Evolutionary conservation across 192 early-diverging fungal species (phyloP).

Genomic region (Podila epigama): DNA sequence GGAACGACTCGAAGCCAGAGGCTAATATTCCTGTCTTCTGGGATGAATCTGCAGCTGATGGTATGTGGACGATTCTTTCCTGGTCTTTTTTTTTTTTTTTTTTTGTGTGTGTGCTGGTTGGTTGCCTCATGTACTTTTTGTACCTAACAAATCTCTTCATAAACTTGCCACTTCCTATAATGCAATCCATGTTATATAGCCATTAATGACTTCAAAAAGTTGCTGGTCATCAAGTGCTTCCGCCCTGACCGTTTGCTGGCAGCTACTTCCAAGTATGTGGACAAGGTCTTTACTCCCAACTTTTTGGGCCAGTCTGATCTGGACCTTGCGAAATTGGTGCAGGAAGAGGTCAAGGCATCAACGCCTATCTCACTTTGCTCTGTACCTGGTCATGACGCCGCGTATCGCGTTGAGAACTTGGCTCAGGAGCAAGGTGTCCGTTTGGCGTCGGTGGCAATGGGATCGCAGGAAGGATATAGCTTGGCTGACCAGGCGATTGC

Average conservation of each 20-base stretch:
- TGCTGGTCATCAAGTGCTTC: slow-evolving; percentile 85
- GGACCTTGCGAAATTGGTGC: slow-evolving; percentile 72
- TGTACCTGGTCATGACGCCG: slow-evolving; percentile 94
- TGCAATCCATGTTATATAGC: slow-evolving; percentile 22
- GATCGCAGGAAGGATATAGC: slow-evolving; percentile 91
- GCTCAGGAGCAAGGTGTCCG: slow-evolving; percentile 67
- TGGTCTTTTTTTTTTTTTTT: neutral
- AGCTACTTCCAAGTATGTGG: slow-evolving; percentile 73
- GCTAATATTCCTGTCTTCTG: slow-evolving; percentile 61
- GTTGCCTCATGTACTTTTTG: no score
- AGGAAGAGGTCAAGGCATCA: slow-evolving; percentile 71
- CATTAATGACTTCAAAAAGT: slow-evolving; percentile 73
- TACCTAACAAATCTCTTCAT: slow-evolving; percentile 4
- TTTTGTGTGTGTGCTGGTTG: neutral
- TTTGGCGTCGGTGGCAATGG: slow-evolving; percentile 94
- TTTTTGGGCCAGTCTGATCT: slow-evolving; percentile 69
- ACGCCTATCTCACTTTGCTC: slow-evolving; percentile 94
- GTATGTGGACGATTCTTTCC: slow-evolving; percentile 3
- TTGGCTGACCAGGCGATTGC: slow-evolving; percentile 93
- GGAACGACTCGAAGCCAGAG: slow-evolving; percentile 54
- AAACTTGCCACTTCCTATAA: no score
- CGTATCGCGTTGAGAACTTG: slow-evolving; percentile 91
- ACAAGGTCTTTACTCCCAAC: slow-evolving; percentile 69
- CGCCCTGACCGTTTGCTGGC: slow-evolving; percentile 89
- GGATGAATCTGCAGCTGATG: slow-evolving; percentile 41